Percentiles rank a stretch among this genome's conserved stretches.
These are phyloP conservation scores for Coelastrella sp. DNA, from an alignment of 139 green algal genomes.

Conservation along the genomic window DNA sequence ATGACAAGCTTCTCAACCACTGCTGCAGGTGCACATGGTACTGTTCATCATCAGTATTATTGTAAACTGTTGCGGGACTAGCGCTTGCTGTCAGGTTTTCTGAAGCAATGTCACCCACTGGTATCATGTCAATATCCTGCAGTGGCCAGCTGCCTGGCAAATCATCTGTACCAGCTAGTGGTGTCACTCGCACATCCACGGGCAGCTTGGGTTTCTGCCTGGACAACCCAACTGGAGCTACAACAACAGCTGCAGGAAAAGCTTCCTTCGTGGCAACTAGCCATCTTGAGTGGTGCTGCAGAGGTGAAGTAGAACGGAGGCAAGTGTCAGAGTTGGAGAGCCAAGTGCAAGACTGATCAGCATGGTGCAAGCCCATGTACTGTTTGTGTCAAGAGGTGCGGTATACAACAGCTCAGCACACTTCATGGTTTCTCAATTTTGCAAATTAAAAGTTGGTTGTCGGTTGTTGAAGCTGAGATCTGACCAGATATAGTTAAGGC, in stretches of 20 bases:
- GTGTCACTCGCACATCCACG: conserved; percentile 25
- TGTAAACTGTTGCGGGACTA: not conserved
- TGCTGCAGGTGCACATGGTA: not conserved
- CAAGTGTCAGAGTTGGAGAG: no score
- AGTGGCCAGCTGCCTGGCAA: conserved; percentile 28
- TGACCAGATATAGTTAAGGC: no score
- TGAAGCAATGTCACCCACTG: not conserved
- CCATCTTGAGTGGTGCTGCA: conserved; percentile 33
- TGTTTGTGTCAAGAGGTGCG: no score
- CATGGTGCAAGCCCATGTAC: no score
- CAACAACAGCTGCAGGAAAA: conserved; percentile 22
- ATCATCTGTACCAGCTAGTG: conserved; percentile 19
- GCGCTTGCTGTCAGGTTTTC: not conserved
- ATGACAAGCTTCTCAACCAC: no score
- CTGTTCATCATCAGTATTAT: not conserved
- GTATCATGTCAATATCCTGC: conserved; percentile 27
- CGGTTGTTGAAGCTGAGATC: no score
- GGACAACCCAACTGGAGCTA: not conserved
- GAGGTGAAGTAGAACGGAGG: no score
- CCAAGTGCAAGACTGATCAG: no score
- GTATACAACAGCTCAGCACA: no score
- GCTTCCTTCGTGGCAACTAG: conserved; percentile 26
- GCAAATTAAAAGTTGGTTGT: no score
- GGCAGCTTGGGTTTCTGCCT: conserved; percentile 8
- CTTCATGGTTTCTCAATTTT: no score